These are phyloP conservation scores for Lipomyces kockii DNA, from an alignment of 805 yeast genomes.

Conservation along the genomic window DNA sequence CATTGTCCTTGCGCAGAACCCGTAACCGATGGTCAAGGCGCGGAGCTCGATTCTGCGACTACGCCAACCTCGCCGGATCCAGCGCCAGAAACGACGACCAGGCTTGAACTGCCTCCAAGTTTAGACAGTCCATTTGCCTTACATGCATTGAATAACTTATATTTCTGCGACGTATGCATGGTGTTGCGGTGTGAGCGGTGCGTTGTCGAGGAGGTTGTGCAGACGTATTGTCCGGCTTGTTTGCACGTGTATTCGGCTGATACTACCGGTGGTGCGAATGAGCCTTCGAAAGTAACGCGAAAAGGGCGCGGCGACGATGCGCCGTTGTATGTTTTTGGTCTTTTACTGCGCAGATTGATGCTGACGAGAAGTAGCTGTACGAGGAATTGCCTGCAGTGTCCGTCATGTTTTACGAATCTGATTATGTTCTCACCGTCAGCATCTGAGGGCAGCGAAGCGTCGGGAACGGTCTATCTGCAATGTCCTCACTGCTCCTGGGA, in stretches of 20 bases:
- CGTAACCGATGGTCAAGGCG: conserved; percentile 12
- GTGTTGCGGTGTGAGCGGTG: conserved; percentile 47
- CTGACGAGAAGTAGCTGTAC: conserved; percentile 37
- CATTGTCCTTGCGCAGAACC: conserved; percentile 38
- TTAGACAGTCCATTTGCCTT: conserved; percentile 37
- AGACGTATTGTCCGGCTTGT: conserved; percentile 47
- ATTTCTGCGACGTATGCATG: conserved; percentile 47
- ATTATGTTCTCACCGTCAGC: conserved; percentile 19
- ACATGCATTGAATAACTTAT: conserved; percentile 42
- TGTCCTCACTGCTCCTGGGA: conserved; percentile 32
- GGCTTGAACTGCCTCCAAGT: conserved; percentile 36
- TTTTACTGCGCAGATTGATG: background rate
- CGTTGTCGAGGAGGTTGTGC: conserved; percentile 44
- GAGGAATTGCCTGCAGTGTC: conserved; percentile 47
- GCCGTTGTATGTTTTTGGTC: background rate
- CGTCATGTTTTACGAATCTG: conserved; percentile 40
- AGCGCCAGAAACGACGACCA: background rate
- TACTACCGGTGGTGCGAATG: conserved; percentile 9
- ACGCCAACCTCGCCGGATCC: background rate
- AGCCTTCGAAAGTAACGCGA: conserved; percentile 6
- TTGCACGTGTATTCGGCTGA: conserved; percentile 42
- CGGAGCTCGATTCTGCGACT: background rate
- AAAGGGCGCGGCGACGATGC: conserved; percentile 3
- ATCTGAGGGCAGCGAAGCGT: background rate
- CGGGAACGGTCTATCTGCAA: conserved; percentile 17